Evolutionary conservation across 2,329 filamentous ascomycete genomes (phyloP), one percentile per base, ranked within the genome.

Genomic region (Aspergillus terreus): DNA sequence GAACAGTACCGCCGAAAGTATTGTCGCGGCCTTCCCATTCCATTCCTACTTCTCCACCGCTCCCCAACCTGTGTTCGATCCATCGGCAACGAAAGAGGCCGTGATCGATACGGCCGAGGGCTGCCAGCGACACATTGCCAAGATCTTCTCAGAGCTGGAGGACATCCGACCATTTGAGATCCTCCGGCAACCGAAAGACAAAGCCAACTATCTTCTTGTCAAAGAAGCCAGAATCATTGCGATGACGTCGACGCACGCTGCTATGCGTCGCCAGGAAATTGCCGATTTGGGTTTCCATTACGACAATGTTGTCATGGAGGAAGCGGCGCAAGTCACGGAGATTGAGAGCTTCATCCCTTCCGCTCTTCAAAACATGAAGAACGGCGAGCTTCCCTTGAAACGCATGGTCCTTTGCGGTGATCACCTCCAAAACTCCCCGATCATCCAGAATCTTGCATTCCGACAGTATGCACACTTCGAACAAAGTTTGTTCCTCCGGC

Each of bases 191-290:
- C 88, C 92, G 57, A 85, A 88, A 33, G 94, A 99, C 68, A 96
- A 95, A 74, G 88, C 92, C 47, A 97, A 97, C 70, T 99, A 99
- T 65, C 83, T 99, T 5, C 82, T 99, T 32, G 87, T 91, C 5
- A 96, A 91, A 63, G 92, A 97, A 72, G 95, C 95, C n/a, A 86
- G 94, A 33, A 94, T 99, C 56, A 87, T 99, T 58, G 95, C 94
- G 52, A 99, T 99, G 95, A 99, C 94, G 15, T 95, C 92, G 4
- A 99, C 95, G 0, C 94, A 99, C 70, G 95, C 94, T 4, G 94
- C 94, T 1, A 99, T 99, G 81, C 85, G 91, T 55, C 81, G 92
- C 56, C 85, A 90, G 57, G 92, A 97, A 63, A 97, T 99, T 62
- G 87, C 90, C 1, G 81, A 83, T 14, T 80, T 97, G n/a, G 92